A percentile compares a stretch with the other conserved stretches of the same genome.
phyloP scores from a whole-genome alignment of 805 yeast species.

The Spathaspora hagerdaliae region DNA sequence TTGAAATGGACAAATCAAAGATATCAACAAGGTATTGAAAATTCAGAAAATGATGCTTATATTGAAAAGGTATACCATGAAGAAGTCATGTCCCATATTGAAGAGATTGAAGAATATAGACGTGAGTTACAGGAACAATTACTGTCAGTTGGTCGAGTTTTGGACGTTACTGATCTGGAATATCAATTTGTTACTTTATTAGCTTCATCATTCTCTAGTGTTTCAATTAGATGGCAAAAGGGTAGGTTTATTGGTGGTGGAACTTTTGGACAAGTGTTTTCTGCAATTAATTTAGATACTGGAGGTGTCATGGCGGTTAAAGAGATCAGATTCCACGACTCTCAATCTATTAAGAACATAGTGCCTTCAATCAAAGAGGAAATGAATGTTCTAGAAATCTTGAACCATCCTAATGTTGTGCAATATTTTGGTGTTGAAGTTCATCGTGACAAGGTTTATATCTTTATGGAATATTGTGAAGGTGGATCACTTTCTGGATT shows the following conservation, averaged over 20 bases:
- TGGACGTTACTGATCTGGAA: slow-evolving; percentile 83
- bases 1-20: slow-evolving; percentile 50
- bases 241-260: slow-evolving; percentile 94
- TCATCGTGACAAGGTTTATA: slow-evolving; percentile 89
- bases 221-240: slow-evolving; percentile 96
- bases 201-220: slow-evolving; percentile 84
- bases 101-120: slow-evolving; percentile 57
- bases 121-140: slow-evolving; percentile 37
- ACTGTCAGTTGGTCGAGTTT: slow-evolving; percentile 72
- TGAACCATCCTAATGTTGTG: slow-evolving; percentile 94
- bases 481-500: slow-evolving; percentile 88
- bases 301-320: slow-evolving; percentile 97
- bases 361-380: slow-evolving; percentile 91
- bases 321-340: slow-evolving; percentile 86
- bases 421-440: slow-evolving; percentile 97
- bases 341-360: slow-evolving; percentile 76
- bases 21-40: slow-evolving; percentile 43
- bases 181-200: slow-evolving; percentile 81
- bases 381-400: slow-evolving; percentile 92
- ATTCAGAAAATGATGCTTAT: slow-evolving; percentile 34
- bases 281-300: slow-evolving; percentile 87
- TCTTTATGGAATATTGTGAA: slow-evolving; percentile 97
- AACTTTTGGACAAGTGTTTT: slow-evolving; percentile 89
- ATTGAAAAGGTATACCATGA: slow-evolving; percentile 52
- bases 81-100: slow-evolving; percentile 64